Base-by-base conservation (phyloP, 2,329 filamentous ascomycete species). In the Botrytis cinerea region DNA sequence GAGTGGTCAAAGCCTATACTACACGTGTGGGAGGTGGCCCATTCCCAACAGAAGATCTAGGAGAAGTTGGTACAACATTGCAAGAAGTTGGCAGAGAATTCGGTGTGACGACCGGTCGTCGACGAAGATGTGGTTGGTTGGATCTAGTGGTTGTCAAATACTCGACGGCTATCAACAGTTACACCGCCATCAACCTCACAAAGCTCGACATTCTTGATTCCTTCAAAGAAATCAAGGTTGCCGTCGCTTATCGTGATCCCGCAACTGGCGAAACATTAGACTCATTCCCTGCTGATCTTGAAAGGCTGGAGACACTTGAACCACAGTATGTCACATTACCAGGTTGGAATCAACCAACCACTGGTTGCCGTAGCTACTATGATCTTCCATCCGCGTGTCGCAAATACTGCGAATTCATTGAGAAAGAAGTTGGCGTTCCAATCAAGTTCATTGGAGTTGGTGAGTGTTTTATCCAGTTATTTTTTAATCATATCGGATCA, bases 201-300 rank as follows among this genome's bases (percentile, higher is more conserved):
- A 90, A 88, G 82, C 86, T 93, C 35, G 91, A 93, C 78, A 86
- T 94, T 54, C 86, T 94, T 25, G 92, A 94, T 80, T 88, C 88
- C 46, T 94, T 97, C 81, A 85, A 88, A 16, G 90, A 89, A 79
- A 87, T 97, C 83, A 92, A 94, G 82, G 86, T 93, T 69, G 92
- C 92, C 28, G 88, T 92, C 22, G 90, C 88, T 2, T 97, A 97
- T 84, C 86, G 86, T 78, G 81, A 85, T 71, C 80, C 83, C 59
- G 79, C 81, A 45, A 84, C 83, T 0, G 83, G 83, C 61, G 80
- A 87, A 79, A 83, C 84, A 72, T 82, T 92, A 18, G 84, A 87
- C 28, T 88, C 86, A 20, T 93, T 92, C 86, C 92, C 87, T 7
- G 89, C 90, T 12, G 88, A 92, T 78, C 85, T 89, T 25, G 83